phyloP scores from a whole-genome alignment of 192 early-diverging fungal species.

The Spinellus fusiger region DNA sequence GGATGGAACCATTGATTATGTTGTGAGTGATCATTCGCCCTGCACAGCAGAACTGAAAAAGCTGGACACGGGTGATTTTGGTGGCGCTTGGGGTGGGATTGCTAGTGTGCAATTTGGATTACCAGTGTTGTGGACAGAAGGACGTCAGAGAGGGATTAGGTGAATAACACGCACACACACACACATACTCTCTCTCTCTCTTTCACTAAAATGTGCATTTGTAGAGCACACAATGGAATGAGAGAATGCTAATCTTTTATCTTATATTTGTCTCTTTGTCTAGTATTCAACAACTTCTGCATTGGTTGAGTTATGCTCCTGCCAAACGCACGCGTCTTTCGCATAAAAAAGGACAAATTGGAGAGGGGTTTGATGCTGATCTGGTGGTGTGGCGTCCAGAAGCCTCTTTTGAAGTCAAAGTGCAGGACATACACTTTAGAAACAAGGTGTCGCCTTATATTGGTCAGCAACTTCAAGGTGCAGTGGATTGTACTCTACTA shows the following conservation, averaged over 20 bases:
- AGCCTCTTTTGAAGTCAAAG: constrained; percentile 39
- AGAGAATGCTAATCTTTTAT: no score
- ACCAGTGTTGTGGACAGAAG: constrained; percentile 73
- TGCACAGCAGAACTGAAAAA: constrained; percentile 73
- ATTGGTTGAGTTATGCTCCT: constrained; percentile 61
- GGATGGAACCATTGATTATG: constrained; percentile 75
- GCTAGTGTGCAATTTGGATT: constrained; percentile 77
- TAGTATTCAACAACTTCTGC: constrained; percentile 24
- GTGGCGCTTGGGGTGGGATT: constrained; percentile 79
- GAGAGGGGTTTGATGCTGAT: constrained; percentile 69
- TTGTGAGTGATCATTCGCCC: constrained; percentile 81
- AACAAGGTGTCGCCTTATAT: constrained; percentile 78
- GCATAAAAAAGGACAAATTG: constrained; percentile 63
- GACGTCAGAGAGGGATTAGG: constrained; percentile 53
- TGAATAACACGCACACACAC: constrained; percentile 16
- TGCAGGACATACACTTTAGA: constrained; percentile 69
- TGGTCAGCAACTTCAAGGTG: constrained; percentile 53
- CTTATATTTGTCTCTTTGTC: constrained; percentile 1
- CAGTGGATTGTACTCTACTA: constrained; percentile 66
- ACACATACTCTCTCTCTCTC: not conserved
- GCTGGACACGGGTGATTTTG: constrained; percentile 65
- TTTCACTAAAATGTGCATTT: not conserved
- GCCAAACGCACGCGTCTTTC: constrained; percentile 54
- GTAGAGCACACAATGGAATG: not conserved
- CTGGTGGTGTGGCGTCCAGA: constrained; percentile 76